Evolutionary conservation across 2,329 filamentous ascomycete species (phyloP), one percentile per base, ranked within the genome.

Genomic region (Trichoderma sp.): DNA sequence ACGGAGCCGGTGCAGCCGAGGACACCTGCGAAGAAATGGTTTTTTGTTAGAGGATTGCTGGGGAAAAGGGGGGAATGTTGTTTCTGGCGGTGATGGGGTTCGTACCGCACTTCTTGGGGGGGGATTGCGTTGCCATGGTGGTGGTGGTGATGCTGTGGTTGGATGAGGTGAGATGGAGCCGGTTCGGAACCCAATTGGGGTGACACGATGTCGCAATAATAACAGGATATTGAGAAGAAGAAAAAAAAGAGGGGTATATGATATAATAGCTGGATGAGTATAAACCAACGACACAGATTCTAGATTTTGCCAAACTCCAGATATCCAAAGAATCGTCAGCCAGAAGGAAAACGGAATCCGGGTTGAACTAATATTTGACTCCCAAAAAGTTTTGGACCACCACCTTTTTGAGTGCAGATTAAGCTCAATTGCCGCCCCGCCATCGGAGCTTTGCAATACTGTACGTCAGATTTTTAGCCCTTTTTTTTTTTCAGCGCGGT

Each of bases 81-180:
- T n/a, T n/a, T n/a, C n/a, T n/a, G n/a, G n/a, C n/a, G 19, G 13
- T 15, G 9, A 27, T 35, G 19, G n/a, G 4, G 64, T 58, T 77
- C 84, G 68, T 81, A 86, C 84, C 85, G 80, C 84, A 86, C 78
- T 87, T 88, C 82, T 87, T 88, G 68, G 45, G 59, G 53, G 80
- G 79, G 57, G 85, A 83, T 70, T 85, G 45, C 22, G 59, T 34
- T 27, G 67, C 60, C 67, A 68, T 68, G 12, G 42, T n/a, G 4
- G n/a, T 68, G 12, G 42, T n/a, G 4, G n/a, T 12, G 9, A 2
- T 45, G 42, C 22, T n/a, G 57, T n/a, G 13, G n/a, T 35, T 19
- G 45, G 52, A 29, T 39, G 13, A 52, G 45, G 32, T 4, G 19
- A 27, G 39, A 48, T 59, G 25, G 42, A 45, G 42, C 42, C 10